A percentile compares a stretch with the other conserved stretches of the same genome.
phyloP scores from a whole-genome alignment of 2,329 filamentous ascomycete species.

The Botrytis hyacinthi region DNA sequence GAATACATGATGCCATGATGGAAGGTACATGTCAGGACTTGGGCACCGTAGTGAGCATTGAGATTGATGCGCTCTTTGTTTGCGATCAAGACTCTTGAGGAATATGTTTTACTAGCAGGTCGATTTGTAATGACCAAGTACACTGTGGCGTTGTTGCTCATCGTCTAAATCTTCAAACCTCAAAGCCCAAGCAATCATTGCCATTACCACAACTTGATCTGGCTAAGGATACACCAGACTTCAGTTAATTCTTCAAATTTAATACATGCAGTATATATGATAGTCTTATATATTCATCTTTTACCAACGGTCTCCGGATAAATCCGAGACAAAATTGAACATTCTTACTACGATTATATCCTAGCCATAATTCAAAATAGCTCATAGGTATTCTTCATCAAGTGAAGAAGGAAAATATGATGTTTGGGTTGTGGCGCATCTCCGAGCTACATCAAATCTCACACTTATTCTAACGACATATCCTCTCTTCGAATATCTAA shows the following conservation, averaged over 20 bases:
- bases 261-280: neutral
- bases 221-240: neutral
- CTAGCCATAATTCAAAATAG: neutral
- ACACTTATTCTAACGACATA: neutral
- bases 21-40: too few species aligned
- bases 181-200: too few species aligned
- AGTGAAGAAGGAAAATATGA: neutral
- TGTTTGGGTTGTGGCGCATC: neutral
- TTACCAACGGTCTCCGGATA: neutral
- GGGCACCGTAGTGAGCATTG: neutral
- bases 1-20: too few species aligned
- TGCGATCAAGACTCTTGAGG: neutral
- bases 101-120: neutral
- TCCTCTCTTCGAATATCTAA: fast-evolving
- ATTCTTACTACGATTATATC: fast-evolving
- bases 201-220: neutral
- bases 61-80: neutral
- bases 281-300: neutral
- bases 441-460: too few species aligned
- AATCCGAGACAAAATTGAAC: neutral
- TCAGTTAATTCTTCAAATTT: too few species aligned
- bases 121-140: too few species aligned
- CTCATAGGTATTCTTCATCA: neutral
- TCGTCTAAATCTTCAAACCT: too few species aligned
- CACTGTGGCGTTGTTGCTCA: too few species aligned